These are phyloP conservation scores for Wallacemonas sp. DNA, from an alignment of 208 protist genomes.

Conservation along the genomic window DNA sequence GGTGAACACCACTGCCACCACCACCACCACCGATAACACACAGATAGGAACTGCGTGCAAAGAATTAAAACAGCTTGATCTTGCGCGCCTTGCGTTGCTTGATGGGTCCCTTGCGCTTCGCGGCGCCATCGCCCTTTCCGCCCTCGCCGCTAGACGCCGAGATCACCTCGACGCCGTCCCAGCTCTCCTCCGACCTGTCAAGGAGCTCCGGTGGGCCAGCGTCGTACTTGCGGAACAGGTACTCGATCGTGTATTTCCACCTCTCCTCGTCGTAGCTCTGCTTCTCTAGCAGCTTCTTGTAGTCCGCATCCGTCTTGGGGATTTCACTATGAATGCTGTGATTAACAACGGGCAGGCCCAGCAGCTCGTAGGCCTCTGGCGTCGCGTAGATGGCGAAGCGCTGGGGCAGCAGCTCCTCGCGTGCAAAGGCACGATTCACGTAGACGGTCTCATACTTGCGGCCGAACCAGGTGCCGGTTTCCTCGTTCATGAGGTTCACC, in stretches of 20 bases:
- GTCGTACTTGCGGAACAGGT: conserved; percentile 88
- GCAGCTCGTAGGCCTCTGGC: conserved; percentile 75
- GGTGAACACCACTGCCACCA: too few species aligned
- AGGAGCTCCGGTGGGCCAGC: conserved; percentile 77
- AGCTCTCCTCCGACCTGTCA: conserved; percentile 48
- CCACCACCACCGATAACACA: too few species aligned
- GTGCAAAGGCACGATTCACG: conserved; percentile 60
- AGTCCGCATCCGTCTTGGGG: conserved; percentile 72
- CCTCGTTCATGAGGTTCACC: conserved; percentile 79
- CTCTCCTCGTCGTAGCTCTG: conserved; percentile 88
- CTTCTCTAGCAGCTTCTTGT: conserved; percentile 83
- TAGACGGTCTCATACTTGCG: conserved; percentile 87
- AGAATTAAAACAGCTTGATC: conserved; percentile 85
- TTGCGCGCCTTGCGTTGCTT: conserved; percentile 90
- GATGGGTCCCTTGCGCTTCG: conserved; percentile 74
- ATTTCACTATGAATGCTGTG: conserved; percentile 84
- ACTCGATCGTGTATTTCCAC: conserved; percentile 91
- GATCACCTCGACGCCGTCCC: conserved; percentile 45
- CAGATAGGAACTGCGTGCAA: too few species aligned
- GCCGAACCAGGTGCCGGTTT: conserved; percentile 70
- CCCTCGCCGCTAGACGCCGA: conserved; percentile 9
- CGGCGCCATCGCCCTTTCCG: conserved; percentile 33
- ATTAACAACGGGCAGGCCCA: conserved; percentile 77
- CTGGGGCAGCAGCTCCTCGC: conserved; percentile 84
- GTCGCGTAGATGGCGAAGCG: conserved; percentile 90